Evolutionary conservation across 331 rosid species (phyloP).

Genomic region (Spiraea crenata): DNA sequence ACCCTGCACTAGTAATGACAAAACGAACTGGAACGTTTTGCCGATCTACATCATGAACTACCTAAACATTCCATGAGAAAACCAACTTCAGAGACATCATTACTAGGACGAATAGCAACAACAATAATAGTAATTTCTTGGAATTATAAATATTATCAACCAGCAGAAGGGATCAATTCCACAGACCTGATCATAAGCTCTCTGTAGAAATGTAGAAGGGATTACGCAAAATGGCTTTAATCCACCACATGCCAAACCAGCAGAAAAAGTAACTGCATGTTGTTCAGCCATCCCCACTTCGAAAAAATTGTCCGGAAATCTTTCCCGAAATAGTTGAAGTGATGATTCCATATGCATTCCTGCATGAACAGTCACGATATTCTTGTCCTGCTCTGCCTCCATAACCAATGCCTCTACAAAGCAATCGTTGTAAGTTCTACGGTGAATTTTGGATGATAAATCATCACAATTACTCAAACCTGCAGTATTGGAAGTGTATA

Average conservation of each 20-base stretch:
- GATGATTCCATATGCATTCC: constrained; percentile 74
- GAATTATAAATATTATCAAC: background rate
- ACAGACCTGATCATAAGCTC: constrained; percentile 85
- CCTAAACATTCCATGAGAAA: constrained; percentile 39
- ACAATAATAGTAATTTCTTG: background rate
- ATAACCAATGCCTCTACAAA: constrained; percentile 69
- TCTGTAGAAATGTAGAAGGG: constrained; percentile 80
- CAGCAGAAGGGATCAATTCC: background rate
- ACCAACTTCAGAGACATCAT: background rate
- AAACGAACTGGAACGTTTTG: constrained; percentile 90
- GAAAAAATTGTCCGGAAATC: constrained; percentile 75
- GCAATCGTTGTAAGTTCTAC: constrained; percentile 69
- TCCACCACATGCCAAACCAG: constrained; percentile 92
- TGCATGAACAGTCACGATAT: constrained; percentile 82
- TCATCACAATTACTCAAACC: constrained; percentile 41
- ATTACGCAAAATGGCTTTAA: constrained; percentile 91
- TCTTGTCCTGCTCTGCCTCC: constrained; percentile 80
- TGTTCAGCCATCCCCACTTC: constrained; percentile 96
- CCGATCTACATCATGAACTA: constrained; percentile 86
- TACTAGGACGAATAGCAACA: background rate
- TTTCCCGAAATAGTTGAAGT: constrained; percentile 58
- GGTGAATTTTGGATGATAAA: constrained; percentile 26
- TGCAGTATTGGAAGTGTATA: constrained; percentile 35
- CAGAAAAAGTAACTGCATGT: constrained; percentile 94
- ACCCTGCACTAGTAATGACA: constrained; percentile 80